Conservation (phyloP, 805 yeast genomes). For the Barnettozyma populi region DNA sequence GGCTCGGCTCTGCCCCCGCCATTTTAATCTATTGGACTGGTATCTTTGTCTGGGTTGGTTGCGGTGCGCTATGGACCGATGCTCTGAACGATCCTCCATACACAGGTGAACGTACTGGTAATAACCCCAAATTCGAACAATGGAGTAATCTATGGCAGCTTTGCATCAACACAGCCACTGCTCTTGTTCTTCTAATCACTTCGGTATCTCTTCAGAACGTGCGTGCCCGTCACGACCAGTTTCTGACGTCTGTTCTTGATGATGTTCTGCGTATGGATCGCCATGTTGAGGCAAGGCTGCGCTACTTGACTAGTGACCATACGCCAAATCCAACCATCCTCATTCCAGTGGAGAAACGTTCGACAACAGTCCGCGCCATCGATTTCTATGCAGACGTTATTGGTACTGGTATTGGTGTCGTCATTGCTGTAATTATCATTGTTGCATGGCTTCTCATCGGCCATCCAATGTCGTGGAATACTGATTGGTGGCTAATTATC, state of each 20-base stretch:
- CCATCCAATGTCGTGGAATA: constrained; percentile 9
- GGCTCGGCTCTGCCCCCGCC: constrained; percentile 6
- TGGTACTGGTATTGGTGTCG: constrained; percentile 9
- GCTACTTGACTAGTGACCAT: constrained; percentile 1
- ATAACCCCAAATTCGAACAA: constrained; percentile 6
- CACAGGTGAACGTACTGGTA: constrained; percentile 9
- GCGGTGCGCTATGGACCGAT: constrained; percentile 10
- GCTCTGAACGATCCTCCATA: constrained; percentile 7
- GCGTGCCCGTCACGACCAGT: constrained; percentile 10
- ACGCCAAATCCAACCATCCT: constrained; percentile 2
- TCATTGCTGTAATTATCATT: constrained; percentile 3
- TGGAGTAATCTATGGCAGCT: constrained; percentile 11
- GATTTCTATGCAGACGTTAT: constrained; percentile 10
- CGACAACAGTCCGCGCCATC: not conserved
- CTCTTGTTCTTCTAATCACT: constrained; percentile 4
- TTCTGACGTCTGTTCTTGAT: not conserved
- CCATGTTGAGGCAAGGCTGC: constrained; percentile 3
- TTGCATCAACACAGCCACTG: constrained; percentile 7
- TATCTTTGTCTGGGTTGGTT: constrained; percentile 10
- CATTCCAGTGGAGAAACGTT: constrained; percentile 2
- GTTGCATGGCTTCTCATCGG: constrained; percentile 4
- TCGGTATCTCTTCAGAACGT: constrained; percentile 9
- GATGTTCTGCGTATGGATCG: constrained; percentile 4
- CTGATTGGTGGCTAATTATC: constrained; percentile 10
- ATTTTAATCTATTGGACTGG: constrained; percentile 9